Evolutionary conservation across 768 basidiomycete genomes (phyloP).

Genomic region (Mycena indigotica): DNA sequence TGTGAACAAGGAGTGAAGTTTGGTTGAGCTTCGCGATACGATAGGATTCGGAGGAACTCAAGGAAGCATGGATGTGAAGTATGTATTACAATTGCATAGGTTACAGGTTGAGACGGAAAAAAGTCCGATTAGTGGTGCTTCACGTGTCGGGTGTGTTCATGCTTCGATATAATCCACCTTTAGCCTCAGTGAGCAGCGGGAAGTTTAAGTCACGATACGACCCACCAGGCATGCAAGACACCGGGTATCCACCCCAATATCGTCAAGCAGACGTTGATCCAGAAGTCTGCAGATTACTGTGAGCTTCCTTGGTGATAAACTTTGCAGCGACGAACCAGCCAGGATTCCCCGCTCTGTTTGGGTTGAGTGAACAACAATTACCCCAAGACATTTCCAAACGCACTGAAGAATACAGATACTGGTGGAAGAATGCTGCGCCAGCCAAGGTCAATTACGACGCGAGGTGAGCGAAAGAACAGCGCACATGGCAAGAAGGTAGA

Average conservation of each 20-base stretch:
- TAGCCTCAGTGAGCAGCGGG: not conserved
- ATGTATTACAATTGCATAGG: too few relatives aligned
- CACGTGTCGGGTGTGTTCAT: conserved; percentile 14
- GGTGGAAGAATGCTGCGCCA: conserved; percentile 29
- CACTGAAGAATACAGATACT: conserved; percentile 32
- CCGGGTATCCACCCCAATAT: conserved; percentile 46
- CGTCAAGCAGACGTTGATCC: conserved; percentile 39
- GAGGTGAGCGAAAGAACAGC: not conserved
- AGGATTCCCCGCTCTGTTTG: conserved; percentile 31
- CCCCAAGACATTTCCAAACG: too few relatives aligned
- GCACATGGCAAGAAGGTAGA: conserved; percentile 40
- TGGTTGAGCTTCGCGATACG: too few relatives aligned
- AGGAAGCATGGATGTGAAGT: too few relatives aligned
- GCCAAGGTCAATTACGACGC: not conserved
- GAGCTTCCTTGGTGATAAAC: not conserved
- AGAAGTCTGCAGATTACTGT: conserved; percentile 26
- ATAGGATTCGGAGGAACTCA: too few relatives aligned
- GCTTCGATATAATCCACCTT: conserved; percentile 20
- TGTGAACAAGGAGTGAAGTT: too few relatives aligned
- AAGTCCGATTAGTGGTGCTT: not conserved
- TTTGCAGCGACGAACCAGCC: conserved; percentile 22
- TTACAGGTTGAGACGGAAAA: too few relatives aligned
- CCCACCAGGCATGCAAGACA: conserved; percentile 42
- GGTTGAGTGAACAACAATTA: too few relatives aligned
- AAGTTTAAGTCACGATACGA: not conserved